A percentile compares a stretch with the other conserved stretches of the same genome.
Evolutionary conservation across 306 rosid genomes (phyloP).

Genomic region (Psophocarpus tetragonolobus): DNA sequence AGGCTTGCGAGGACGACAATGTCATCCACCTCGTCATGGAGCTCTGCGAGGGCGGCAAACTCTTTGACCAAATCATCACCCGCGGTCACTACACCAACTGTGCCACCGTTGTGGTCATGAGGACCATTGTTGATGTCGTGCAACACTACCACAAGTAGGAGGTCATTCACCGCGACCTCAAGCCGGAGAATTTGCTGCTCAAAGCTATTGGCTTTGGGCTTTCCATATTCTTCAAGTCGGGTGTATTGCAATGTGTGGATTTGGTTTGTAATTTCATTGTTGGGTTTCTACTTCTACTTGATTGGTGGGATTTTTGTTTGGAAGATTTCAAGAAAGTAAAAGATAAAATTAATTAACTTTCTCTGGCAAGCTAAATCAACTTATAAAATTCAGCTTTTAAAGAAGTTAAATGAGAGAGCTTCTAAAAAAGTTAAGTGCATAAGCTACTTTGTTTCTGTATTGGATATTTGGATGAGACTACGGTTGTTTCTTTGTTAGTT

Average conservation of each 20-base stretch:
- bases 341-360: neutral
- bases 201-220: conserved; percentile 97
- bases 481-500: neutral
- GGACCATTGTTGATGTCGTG: conserved; percentile 92
- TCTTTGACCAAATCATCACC: conserved; percentile 95
- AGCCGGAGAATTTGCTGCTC: conserved; percentile 96
- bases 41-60: conserved; percentile 97
- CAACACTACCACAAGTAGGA: conserved; percentile 96
- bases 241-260: conserved; percentile 26
- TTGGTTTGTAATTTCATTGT: neutral
- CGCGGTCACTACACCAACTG: conserved; percentile 94
- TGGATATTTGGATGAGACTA: neutral
- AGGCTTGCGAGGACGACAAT: conserved; percentile 94
- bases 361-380: neutral
- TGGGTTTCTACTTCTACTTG: neutral
- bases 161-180: conserved; percentile 91
- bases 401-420: neutral
- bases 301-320: neutral
- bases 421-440: neutral
- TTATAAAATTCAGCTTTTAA: neutral
- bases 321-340: neutral
- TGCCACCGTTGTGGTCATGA: conserved; percentile 76
- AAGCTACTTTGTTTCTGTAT: conserved; percentile 13
- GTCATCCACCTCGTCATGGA: conserved; percentile 99
- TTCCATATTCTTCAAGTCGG: conserved; percentile 97